Base-by-base conservation (phyloP, 148 eudicot species). In the Hydrangea macrophylla region DNA sequence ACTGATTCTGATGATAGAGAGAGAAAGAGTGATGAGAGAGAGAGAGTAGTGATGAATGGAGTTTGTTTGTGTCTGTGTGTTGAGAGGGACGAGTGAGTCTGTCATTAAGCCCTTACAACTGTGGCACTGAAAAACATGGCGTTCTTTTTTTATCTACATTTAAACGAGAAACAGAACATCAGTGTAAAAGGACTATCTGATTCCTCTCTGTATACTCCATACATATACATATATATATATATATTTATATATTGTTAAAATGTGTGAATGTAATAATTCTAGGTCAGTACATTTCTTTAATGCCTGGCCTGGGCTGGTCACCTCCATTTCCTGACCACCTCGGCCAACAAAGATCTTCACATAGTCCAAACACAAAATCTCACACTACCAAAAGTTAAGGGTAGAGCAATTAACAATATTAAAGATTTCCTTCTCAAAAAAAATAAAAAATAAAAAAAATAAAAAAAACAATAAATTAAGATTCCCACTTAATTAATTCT, bases 111-210 rank as follows among this genome's bases (percentile, higher is more conserved):
- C 69, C 44, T 70, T 75, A 48, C 84, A 74, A 74, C 77, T 71
- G 42, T 67, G 84, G 84, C 84, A 76, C 84, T 80, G 84, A 80
- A 80, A 80, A 76, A 56, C 84, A 80, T 76, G 78, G 53, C 54
- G 7, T 26, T 58, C 33, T n/a, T n/a, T 57, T 53, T 68, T 30
- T 62, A 48, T 62, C 27, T 15, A 31, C 74, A 76, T 71, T 77
- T 77, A 77, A 60, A 50, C 62, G 36, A 57, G 55, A n/a, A n/a
- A 54, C 80, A 67, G 73, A 61, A 59, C 62, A 30, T 20, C 51
- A 67, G 57, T 60, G 27, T 28, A 35, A 54, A 56, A 73, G 54
- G 15, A 26, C 39, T 35, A 56, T 32, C 54, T 6, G 6, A 36
- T 26, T 28, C 20, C 60, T 23, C 55, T 48, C 74, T 55, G n/a